Conservation (phyloP, 495 filamentous ascomycete genomes). For the Talaromyces proteolyticus region DNA sequence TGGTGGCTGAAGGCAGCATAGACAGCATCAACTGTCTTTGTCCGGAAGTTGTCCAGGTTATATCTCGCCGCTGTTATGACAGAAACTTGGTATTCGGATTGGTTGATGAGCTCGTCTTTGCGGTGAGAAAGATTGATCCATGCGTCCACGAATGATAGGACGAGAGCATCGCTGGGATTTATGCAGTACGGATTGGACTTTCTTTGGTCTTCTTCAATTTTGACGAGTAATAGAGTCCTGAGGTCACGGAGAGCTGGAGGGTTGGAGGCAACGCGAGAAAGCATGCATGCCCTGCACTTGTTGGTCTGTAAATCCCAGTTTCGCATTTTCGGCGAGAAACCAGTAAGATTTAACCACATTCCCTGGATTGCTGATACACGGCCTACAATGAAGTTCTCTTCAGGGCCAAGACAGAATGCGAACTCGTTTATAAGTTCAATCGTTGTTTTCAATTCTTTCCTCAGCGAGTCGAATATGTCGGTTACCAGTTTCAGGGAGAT, state of each 20-base stretch:
- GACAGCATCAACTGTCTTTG: no score
- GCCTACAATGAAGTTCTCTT: neutral
- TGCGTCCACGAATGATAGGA: neutral
- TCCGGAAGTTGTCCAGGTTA: neutral
- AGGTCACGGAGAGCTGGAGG: conserved; percentile 18
- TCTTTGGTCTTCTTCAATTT: neutral
- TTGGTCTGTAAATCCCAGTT: conserved; percentile 20
- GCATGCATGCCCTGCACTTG: conserved; percentile 33
- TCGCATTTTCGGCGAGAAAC: neutral
- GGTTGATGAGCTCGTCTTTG: neutral
- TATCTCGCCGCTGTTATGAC: neutral
- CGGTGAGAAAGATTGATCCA: neutral
- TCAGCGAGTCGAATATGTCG: conserved; percentile 15
- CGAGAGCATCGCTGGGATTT: neutral
- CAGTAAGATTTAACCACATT: conserved; percentile 19
- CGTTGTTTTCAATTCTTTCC: conserved; percentile 22
- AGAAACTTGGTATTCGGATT: neutral
- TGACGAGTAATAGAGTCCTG: conserved; percentile 16
- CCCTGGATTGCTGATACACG: conserved; percentile 14
- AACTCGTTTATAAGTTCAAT: conserved; percentile 19
- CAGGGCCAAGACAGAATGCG: neutral
- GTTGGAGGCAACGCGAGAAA: conserved; percentile 24
- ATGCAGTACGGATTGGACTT: neutral
- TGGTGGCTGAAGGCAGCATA: no score
- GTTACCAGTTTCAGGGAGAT: conserved; percentile 18